These are phyloP conservation scores for Guillardia theta DNA, from an alignment of 78 protist species.

Conservation along the genomic window DNA sequence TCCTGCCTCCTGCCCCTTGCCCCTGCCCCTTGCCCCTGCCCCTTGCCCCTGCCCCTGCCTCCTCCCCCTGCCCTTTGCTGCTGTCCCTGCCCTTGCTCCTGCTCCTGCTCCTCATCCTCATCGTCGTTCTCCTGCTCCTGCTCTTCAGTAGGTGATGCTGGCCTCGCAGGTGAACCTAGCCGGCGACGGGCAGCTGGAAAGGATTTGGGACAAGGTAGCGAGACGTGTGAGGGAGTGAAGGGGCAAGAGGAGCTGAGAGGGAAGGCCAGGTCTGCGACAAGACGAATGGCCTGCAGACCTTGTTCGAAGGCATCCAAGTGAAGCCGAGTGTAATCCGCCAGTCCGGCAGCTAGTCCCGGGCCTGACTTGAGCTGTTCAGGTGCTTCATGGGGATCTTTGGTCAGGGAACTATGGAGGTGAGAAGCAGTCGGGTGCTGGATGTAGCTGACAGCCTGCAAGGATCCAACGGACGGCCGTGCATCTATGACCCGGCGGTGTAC, in stretches of 20 bases:
- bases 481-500: slow-evolving; percentile 44
- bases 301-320: background rate
- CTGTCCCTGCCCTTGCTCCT: background rate
- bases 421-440: too few relatives aligned
- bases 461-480: background rate
- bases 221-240: background rate
- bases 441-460: background rate
- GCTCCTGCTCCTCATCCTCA: background rate
- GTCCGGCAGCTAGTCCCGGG: too few relatives aligned
- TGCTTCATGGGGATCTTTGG: slow-evolving; percentile 50
- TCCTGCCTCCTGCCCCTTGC: background rate
- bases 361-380: too few relatives aligned
- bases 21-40: background rate
- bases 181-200: background rate
- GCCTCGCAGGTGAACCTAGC: slow-evolving; percentile 22
- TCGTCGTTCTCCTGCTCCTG: background rate
- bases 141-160: too few relatives aligned
- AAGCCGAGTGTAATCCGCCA: slow-evolving; percentile 32
- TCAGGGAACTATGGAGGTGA: slow-evolving; percentile 34
- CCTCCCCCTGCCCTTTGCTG: background rate
- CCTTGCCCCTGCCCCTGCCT: background rate
- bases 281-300: background rate
- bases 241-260: background rate
- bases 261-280: background rate
- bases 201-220: background rate